Percentiles rank a stretch among this genome's conserved stretches.
Conservation (phyloP, 1,139 yeast species). For the Saccharomycopsis hybrid region DNA sequence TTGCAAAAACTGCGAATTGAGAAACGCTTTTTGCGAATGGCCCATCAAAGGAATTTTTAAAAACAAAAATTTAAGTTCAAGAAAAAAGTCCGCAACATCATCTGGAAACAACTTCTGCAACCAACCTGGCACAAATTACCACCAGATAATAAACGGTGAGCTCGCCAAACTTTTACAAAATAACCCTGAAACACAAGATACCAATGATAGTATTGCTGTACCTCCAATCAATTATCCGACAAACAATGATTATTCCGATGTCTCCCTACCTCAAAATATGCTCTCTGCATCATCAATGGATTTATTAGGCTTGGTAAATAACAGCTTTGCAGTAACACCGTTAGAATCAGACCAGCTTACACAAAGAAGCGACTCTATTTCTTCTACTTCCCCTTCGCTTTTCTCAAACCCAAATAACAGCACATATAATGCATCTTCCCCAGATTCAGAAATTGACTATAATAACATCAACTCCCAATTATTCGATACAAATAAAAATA, state of each 20-base stretch:
- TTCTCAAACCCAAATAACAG: conserved; percentile 1
- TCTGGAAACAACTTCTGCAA: background rate
- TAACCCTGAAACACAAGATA: background rate
- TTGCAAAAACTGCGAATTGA: conserved; percentile 66
- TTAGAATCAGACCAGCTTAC: background rate
- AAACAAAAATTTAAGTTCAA: conserved; percentile 6
- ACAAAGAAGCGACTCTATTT: conserved; percentile 4
- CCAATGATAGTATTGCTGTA: background rate
- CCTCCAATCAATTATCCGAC: too few species aligned
- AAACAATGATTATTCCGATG: too few species aligned
- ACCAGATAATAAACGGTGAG: conserved; percentile 48
- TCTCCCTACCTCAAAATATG: too few species aligned
- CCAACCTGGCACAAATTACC: conserved; percentile 13
- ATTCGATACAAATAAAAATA: background rate
- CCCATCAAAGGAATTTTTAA: conserved; percentile 15
- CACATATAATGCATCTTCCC: conserved; percentile 1
- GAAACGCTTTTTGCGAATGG: conserved; percentile 51
- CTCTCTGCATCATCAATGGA: too few species aligned
- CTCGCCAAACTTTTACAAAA: conserved; percentile 70
- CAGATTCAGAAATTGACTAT: conserved; percentile 7
- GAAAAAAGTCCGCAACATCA: background rate
- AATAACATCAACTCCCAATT: background rate
- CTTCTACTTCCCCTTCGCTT: conserved; percentile 12
- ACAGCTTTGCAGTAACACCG: too few species aligned
- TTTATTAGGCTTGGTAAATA: too few species aligned